Base-by-base conservation (phyloP, 768 basidiomycete genomes). In the Imleria badia region DNA sequence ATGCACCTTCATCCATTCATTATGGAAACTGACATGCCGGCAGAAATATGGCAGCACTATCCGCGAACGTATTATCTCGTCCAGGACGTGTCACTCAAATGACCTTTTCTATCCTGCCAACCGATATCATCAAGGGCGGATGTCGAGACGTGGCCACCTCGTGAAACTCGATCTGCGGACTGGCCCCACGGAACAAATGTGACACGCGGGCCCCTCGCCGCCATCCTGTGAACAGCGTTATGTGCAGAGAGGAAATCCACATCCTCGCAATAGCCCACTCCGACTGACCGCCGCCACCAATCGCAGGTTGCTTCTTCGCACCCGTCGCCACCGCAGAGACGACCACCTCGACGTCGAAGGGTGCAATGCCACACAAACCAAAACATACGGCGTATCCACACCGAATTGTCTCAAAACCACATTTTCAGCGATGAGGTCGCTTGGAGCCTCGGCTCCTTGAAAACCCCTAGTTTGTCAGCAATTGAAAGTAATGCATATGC, bases 311-410 rank as follows among this genome's bases (percentile, higher is more conserved):
- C 64, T 65, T 62, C 65, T 58, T 52, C 60, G 48, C 49, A 44
- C 55, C 65, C 65, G 65, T 35, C 43, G 65, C 65, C 65, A 66
- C 66, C 65, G 65, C 66, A 62, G 0, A 36, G 52, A 49, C 45
- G 39, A 41, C 6, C 10, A 13, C 31, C 45, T 42, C 33, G 51
- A 35, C 54, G 17, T 26, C 44, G 30, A 62, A 52, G 23, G 19
- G 20, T 29, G 30, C 40, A 38, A 22, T 38, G 58, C 51, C 60
- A 54, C 54, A 13, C 46, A 14, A 15, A 12, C 20, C n/a, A 45
- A 55, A 52, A 63, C 54, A 56, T 54, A 39, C 54, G 51, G 52
- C 51, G 26, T 36, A 4, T 33, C 33, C 12, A 49, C 46, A 45
- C 60, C 53, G 48, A 40, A 15, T 22, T 51, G 30, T 63, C 42